Evolutionary conservation across 2,329 filamentous ascomycete genomes (phyloP).

Genomic region (Venturia nashicola): DNA sequence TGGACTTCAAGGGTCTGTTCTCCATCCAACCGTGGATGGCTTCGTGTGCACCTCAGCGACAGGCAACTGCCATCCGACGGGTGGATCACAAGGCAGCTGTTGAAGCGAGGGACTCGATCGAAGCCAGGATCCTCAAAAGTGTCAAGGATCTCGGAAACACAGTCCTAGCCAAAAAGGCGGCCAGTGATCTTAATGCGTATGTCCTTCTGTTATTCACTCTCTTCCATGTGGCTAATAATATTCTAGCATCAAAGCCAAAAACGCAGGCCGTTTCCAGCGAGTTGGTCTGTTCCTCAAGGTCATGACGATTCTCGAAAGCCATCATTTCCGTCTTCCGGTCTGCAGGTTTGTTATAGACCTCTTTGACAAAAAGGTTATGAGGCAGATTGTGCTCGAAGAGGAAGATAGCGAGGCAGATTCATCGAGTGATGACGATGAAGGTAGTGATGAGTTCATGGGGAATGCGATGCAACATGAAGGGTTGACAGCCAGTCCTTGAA

Average conservation of each 20-base stretch:
- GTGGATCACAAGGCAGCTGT: background rate
- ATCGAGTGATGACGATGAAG: slow-evolving; percentile 1
- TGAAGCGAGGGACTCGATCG: slow-evolving; percentile 39
- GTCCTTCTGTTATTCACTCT: slow-evolving; percentile 15
- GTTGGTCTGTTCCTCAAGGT: slow-evolving; percentile 72
- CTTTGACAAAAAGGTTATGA: slow-evolving; percentile 82
- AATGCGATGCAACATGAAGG: background rate
- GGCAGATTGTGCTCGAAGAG: slow-evolving; percentile 66
- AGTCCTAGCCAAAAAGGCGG: slow-evolving; percentile 78
- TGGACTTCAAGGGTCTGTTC: slow-evolving; percentile 66
- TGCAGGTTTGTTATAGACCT: slow-evolving; percentile 86
- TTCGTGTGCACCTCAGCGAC: background rate
- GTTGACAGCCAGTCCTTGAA: background rate
- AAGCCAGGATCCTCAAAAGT: slow-evolving; percentile 67
- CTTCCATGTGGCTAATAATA: background rate
- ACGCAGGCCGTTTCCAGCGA: slow-evolving; percentile 62
- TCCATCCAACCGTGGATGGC: slow-evolving; percentile 35
- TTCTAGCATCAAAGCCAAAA: slow-evolving; percentile 59
- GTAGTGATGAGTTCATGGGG: background rate
- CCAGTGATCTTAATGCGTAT: slow-evolving; percentile 59
- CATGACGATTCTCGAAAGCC: slow-evolving; percentile 72
- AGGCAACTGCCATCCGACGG: background rate
- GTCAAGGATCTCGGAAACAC: slow-evolving; percentile 87
- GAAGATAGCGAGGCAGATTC: slow-evolving; percentile 11
- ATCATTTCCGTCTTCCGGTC: slow-evolving; percentile 78